Evolutionary conservation across 2,329 filamentous ascomycete species (phyloP).

Genomic region (Hysterium pulicare): DNA sequence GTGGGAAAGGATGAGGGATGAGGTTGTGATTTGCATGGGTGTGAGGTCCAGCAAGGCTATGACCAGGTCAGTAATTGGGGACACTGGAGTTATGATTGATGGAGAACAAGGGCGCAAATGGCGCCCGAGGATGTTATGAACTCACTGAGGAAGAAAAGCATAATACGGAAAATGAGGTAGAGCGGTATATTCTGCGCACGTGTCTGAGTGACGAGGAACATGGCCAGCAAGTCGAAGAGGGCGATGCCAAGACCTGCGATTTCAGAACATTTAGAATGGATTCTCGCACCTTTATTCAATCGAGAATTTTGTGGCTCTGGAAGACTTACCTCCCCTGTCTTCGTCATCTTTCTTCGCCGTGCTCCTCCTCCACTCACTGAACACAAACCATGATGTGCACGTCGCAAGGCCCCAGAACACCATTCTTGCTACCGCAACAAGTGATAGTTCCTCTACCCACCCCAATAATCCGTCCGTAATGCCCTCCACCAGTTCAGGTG

Average conservation of each 20-base stretch:
- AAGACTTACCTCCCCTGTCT: no score
- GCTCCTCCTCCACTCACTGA: slow-evolving; percentile 4
- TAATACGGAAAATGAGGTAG: slow-evolving; percentile 69
- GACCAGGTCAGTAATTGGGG: background rate
- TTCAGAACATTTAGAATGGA: slow-evolving; percentile 9
- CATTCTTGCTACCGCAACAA: slow-evolving; percentile 34
- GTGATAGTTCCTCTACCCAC: slow-evolving; percentile 41
- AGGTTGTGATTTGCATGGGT: slow-evolving; percentile 59
- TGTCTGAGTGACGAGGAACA: slow-evolving; percentile 85
- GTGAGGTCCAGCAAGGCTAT: slow-evolving; percentile 45
- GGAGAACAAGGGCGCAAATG: no score
- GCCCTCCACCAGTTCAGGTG: slow-evolving; percentile 66
- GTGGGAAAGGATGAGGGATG: slow-evolving; percentile 74
- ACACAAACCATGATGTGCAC: slow-evolving; percentile 19
- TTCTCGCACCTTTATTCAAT: slow-evolving; percentile 6
- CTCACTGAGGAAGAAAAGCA: slow-evolving; percentile 52
- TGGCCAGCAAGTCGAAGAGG: slow-evolving; percentile 60
- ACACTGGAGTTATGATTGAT: slow-evolving; percentile 16
- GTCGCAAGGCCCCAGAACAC: slow-evolving; percentile 26
- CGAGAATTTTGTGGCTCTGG: background rate
- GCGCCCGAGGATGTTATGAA: slow-evolving; percentile 38
- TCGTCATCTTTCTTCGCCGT: background rate
- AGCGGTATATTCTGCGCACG: slow-evolving; percentile 81
- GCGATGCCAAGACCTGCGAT: slow-evolving; percentile 49
- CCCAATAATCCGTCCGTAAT: slow-evolving; percentile 44